Conservation (phyloP, 2,329 filamentous ascomycete species). For the Claviceps spartinae region DNA sequence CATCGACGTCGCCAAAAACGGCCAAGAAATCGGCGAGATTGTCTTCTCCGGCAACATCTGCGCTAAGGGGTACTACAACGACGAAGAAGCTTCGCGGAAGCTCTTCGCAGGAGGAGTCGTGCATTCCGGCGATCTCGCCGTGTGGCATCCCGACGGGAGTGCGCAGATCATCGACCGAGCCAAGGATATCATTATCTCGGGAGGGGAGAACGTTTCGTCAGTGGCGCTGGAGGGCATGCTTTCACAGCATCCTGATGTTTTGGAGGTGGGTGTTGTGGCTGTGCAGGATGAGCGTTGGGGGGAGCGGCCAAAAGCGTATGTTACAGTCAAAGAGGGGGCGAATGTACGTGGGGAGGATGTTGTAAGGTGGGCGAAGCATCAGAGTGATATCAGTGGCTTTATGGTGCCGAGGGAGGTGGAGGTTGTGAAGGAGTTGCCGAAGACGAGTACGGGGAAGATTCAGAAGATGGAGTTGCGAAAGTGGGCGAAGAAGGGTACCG, state of each 20-base stretch:
- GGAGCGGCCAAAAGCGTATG: slow-evolving; percentile 85
- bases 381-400: slow-evolving; percentile 73
- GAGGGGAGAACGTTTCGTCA: slow-evolving; percentile 93
- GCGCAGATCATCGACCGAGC: slow-evolving; percentile 86
- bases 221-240: slow-evolving; percentile 86
- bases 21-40: slow-evolving; percentile 42
- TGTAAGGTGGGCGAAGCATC: slow-evolving; percentile 73
- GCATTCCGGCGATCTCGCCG: slow-evolving; percentile 84
- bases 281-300: slow-evolving; percentile 87
- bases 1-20: slow-evolving; percentile 33
- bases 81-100: slow-evolving; percentile 70
- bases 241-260: slow-evolving; percentile 71
- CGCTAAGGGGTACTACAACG: slow-evolving; percentile 82
- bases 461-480: slow-evolving; percentile 86
- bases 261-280: slow-evolving; percentile 85
- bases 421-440: slow-evolving; percentile 76
- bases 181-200: slow-evolving; percentile 97
- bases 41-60: slow-evolving; percentile 88
- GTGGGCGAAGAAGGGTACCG: slow-evolving; percentile 45
- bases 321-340: slow-evolving; percentile 64
- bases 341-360: slow-evolving; percentile 41
- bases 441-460: slow-evolving; percentile 94
- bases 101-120: slow-evolving; percentile 76
- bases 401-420: slow-evolving; percentile 70
- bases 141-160: slow-evolving; percentile 83